Conservation (phyloP, 306 rosid species). For the Vigna nakashimae region DNA sequence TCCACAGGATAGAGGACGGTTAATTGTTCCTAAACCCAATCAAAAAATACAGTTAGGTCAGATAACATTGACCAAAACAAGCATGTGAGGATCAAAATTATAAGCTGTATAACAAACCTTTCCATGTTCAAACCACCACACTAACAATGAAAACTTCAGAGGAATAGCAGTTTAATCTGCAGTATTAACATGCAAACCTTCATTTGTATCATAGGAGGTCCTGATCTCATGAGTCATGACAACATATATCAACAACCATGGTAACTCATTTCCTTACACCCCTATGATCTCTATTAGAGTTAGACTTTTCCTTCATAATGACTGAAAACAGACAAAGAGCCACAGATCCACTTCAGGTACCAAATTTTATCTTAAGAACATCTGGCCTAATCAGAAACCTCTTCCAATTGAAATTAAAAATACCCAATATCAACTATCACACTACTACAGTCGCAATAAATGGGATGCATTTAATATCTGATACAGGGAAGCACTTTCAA, state of each 20-base stretch:
- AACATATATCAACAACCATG: neutral
- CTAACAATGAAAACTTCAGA: neutral
- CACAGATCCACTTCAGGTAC: neutral
- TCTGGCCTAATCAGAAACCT: neutral
- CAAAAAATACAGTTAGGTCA: too few species aligned
- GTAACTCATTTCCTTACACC: neutral
- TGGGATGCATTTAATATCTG: constrained; percentile 10
- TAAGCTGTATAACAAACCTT: too few species aligned
- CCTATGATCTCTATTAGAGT: neutral
- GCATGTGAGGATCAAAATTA: too few species aligned
- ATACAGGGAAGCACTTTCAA: constrained; percentile 18
- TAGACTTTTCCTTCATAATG: neutral
- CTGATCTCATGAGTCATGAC: neutral
- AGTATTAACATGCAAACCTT: neutral
- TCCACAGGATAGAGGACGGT: too few species aligned
- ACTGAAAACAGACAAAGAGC: neutral
- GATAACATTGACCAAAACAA: too few species aligned
- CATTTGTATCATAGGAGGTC: neutral
- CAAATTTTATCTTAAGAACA: neutral
- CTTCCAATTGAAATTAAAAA: neutral
- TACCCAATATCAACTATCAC: neutral
- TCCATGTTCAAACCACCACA: neutral
- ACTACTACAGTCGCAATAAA: neutral
- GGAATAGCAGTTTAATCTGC: neutral
- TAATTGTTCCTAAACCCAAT: too few species aligned